Evolutionary conservation across 352 stramenopile species (phyloP), one percentile per base, ranked within the genome.

Genomic region (Blastocystis hominis): DNA sequence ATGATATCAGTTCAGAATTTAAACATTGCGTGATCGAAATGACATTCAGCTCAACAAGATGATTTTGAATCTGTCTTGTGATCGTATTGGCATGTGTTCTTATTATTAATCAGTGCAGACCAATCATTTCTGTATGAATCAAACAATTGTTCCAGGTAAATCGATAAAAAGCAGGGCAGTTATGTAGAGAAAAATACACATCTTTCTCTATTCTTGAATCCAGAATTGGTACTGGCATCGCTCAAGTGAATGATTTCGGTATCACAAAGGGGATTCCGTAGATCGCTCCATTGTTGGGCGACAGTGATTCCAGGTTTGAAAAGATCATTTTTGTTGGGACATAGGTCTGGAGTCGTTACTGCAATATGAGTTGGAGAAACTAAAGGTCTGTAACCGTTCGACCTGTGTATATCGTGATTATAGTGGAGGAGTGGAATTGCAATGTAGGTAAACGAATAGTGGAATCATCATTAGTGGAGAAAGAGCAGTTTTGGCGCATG

Each of bases 341-440:
- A 20, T 44, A 84, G 72, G 72, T 4, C 47, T 84, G 5, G 72
- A 84, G 15, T 84, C 72, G 30, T 53, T 84, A 30, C 46, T 84
- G 24, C 72, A 84, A 47, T 84, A 84, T 30, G 72, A 84, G 46
- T 61, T 84, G 24, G 72, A 68, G 24, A 84, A 84, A 84, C 56
- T 68, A 24, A 64, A 64, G n/a, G 72, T 84, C 50, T 47, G 50
- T 40, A 84, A 50, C 3, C 30, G 68, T n/a, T 84, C 72, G n/a
- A 84, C 72, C 17, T 84, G 72, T 47, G 72, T 84, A 34, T 84
- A 84, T n/a, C 72, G 72, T 34, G 72, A 84, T 46, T 84, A 84
- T 66, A 68, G 47, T 4, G 72, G 72, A 68, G 72, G 72, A 47
- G 72, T 84, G 4, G 72, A 84, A 34, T 15, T 84, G 3, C 53